Evolutionary conservation across 768 basidiomycete genomes (phyloP).

Genomic region (Pisolithus albus): DNA sequence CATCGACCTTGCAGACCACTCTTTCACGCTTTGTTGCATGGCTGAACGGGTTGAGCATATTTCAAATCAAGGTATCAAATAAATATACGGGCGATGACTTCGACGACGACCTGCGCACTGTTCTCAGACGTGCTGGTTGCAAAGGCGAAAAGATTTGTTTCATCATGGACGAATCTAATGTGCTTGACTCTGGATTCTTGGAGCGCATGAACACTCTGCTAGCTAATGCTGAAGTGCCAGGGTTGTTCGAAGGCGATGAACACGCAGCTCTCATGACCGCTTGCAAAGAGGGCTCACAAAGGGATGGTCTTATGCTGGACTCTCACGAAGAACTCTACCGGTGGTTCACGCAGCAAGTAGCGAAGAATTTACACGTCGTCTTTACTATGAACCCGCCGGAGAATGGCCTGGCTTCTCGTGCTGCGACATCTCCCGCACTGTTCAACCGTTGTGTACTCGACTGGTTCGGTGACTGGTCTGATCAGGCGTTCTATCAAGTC

Average conservation of each 20-base stretch:
- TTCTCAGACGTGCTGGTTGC: slow-evolving; percentile 91
- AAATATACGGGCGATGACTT: slow-evolving; percentile 99
- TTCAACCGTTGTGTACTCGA: slow-evolving; percentile 99
- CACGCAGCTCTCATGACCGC: slow-evolving; percentile 97
- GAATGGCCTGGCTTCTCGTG: slow-evolving; percentile 90
- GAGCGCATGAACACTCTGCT: slow-evolving; percentile 99
- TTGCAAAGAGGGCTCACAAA: slow-evolving; percentile 98
- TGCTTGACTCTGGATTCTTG: slow-evolving; percentile 96
- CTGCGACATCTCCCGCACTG: slow-evolving; percentile 94
- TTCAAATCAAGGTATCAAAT: slow-evolving; percentile 99
- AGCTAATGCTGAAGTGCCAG: slow-evolving; percentile 99
- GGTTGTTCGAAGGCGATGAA: slow-evolving; percentile 99
- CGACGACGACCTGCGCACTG: slow-evolving; percentile 92
- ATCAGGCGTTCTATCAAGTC: slow-evolving; percentile 97
- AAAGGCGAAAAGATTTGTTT: slow-evolving; percentile 99
- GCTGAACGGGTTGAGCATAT: slow-evolving; percentile 99
- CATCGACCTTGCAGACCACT: slow-evolving; percentile 61
- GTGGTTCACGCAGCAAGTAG: slow-evolving; percentile 99
- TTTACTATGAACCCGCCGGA: slow-evolving; percentile 99
- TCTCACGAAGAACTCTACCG: slow-evolving; percentile 96
- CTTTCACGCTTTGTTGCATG: slow-evolving; percentile 97
- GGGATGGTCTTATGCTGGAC: slow-evolving; percentile 96
- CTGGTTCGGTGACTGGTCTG: slow-evolving; percentile 99
- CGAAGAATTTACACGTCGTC: slow-evolving; percentile 95
- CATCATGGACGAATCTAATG: slow-evolving; percentile 99